Percentiles rank a stretch among this genome's conserved stretches.
Conservation (phyloP, 2,329 filamentous ascomycete species). For the Fusarium tricinctum region DNA sequence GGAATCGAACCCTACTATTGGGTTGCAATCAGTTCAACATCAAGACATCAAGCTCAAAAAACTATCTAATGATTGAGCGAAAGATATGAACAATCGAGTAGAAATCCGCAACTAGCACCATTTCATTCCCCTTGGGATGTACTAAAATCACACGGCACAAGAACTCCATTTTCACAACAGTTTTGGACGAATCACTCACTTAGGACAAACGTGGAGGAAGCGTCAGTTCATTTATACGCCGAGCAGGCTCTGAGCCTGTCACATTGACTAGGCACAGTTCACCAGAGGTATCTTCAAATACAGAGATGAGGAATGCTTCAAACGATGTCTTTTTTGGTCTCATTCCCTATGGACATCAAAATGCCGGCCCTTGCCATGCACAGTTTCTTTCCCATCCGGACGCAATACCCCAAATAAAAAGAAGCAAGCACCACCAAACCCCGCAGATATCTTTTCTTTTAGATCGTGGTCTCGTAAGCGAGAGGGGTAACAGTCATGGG, state of each 20-base stretch:
- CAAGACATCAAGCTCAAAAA: too few species aligned
- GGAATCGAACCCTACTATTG: too few species aligned
- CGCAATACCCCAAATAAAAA: slow-evolving; percentile 61
- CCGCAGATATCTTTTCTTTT: slow-evolving; percentile 60
- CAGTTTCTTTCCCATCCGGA: slow-evolving; percentile 61
- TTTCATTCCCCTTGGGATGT: neutral
- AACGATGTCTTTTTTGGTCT: slow-evolving; percentile 56
- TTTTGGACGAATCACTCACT: neutral
- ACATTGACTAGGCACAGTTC: slow-evolving; percentile 32
- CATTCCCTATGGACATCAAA: slow-evolving; percentile 59
- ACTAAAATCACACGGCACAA: neutral
- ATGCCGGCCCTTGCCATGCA: slow-evolving; percentile 61
- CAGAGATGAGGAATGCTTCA: slow-evolving; percentile 44
- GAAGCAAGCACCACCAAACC: slow-evolving; percentile 54
- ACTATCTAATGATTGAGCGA: too few species aligned
- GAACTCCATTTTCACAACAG: neutral
- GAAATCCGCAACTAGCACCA: too few species aligned
- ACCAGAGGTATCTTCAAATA: slow-evolving; percentile 45
- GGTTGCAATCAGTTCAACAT: too few species aligned
- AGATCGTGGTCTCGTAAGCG: slow-evolving; percentile 99
- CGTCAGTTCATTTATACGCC: slow-evolving; percentile 27
- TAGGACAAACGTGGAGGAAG: neutral
- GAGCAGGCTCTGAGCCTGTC: slow-evolving; percentile 10
- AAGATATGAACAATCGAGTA: too few species aligned
- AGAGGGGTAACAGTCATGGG: slow-evolving; percentile 93